Conservation (phyloP, 176 grass and related monocot species). For the Avena eriantha region DNA sequence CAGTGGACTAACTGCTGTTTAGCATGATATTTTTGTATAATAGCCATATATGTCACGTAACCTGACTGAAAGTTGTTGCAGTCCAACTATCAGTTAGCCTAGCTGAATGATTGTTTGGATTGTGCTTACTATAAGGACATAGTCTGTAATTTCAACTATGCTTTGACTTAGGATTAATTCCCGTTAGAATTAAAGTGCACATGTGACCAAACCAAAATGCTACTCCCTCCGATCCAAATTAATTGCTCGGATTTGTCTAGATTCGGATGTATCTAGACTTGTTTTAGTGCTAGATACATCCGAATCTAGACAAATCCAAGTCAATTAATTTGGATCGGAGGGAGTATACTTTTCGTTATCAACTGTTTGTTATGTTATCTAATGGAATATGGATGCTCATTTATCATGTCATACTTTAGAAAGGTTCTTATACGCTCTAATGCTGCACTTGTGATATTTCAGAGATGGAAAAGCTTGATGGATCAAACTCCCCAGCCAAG, state of each 20-base stretch:
- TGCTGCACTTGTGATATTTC: conserved; percentile 22
- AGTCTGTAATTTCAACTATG: not conserved
- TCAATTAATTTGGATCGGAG: too few relatives aligned
- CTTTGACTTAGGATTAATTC: not conserved
- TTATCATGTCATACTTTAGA: not conserved
- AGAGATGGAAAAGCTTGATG: conserved; percentile 26
- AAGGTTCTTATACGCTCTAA: not conserved
- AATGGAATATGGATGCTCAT: not conserved
- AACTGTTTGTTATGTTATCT: conserved; percentile 19
- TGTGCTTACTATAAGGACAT: not conserved
- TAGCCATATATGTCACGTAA: not conserved
- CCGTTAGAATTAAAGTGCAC: too few relatives aligned
- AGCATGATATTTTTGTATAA: not conserved
- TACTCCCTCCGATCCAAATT: too few relatives aligned
- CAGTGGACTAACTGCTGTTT: not conserved
- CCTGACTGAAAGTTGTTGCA: not conserved
- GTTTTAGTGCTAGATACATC: not conserved
- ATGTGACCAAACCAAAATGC: too few relatives aligned
- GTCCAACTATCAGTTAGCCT: conserved; percentile 1
- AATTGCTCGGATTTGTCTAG: too few relatives aligned
- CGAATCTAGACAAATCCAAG: too few relatives aligned
- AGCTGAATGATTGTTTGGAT: conserved; percentile 1
- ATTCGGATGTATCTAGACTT: too few relatives aligned
- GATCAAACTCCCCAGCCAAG: not conserved
- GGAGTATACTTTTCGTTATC: not conserved